A percentile compares a stretch with the other conserved stretches of the same genome.
Conservation (phyloP, 2,329 filamentous ascomycete species). For the Parafenestella ontariensis region DNA sequence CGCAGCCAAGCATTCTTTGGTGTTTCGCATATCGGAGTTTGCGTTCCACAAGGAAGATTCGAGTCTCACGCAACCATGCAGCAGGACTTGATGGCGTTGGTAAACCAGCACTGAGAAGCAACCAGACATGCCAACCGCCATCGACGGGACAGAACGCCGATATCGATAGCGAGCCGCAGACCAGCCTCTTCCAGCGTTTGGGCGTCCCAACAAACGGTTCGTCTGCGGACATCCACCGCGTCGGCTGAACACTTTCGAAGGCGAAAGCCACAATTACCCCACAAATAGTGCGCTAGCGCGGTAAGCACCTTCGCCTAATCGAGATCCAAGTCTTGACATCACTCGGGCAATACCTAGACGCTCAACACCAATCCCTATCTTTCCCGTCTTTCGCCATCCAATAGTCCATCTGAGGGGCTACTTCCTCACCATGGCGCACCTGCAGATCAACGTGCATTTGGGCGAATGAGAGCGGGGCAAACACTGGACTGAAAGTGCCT, state of each 20-base stretch:
- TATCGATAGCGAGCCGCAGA: conserved; percentile 12
- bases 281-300: conserved; percentile 19
- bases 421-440: conserved; percentile 18
- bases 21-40: conserved; percentile 4
- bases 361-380: conserved; percentile 14
- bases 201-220: conserved; percentile 15
- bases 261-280: conserved; percentile 23
- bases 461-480: conserved; percentile 13
- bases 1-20: conserved; percentile 4
- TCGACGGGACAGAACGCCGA: not conserved
- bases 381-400: conserved; percentile 13
- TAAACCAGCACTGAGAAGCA: not conserved
- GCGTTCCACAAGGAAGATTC: not conserved
- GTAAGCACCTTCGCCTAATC: conserved; percentile 18
- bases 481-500: not conserved
- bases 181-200: conserved; percentile 4
- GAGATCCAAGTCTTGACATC: conserved; percentile 25
- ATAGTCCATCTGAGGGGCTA: conserved; percentile 19
- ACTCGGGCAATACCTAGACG: conserved; percentile 6
- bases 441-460: conserved; percentile 11
- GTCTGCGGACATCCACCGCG: conserved; percentile 9
- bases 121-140: conserved; percentile 1
- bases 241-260: conserved; percentile 14
- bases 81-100: too few relatives aligned
- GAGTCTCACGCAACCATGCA: conserved; percentile 3